These are phyloP conservation scores for Apostasia ramifera DNA, from an alignment of 106 monocot genomes.

Conservation along the genomic window DNA sequence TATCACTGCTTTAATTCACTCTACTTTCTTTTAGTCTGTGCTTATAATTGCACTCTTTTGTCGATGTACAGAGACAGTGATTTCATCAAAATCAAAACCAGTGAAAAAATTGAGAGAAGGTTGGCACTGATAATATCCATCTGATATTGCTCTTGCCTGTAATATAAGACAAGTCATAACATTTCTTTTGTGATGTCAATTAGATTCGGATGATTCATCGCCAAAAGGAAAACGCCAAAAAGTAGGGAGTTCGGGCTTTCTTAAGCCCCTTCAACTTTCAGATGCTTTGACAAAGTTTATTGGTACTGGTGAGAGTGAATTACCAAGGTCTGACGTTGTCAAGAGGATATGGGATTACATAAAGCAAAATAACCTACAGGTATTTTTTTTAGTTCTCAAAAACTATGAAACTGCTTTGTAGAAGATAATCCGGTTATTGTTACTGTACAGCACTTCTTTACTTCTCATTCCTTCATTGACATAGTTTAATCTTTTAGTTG, in stretches of 20 bases:
- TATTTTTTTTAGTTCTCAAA: conserved; percentile 18
- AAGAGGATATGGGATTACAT: conserved; percentile 93
- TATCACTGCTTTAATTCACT: no score
- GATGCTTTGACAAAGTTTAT: conserved; percentile 83
- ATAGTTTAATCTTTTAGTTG: no score
- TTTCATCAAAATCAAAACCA: conserved; percentile 46
- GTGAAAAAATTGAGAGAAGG: conserved; percentile 62
- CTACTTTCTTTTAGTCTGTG: background rate
- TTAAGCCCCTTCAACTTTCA: conserved; percentile 70
- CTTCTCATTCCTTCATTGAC: no score
- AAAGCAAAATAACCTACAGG: conserved; percentile 91
- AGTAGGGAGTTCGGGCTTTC: conserved; percentile 41
- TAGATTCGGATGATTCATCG: conserved; percentile 24
- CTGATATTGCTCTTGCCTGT: background rate
- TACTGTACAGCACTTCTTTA: no score
- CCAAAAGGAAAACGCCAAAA: conserved; percentile 52
- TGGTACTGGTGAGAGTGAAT: conserved; percentile 76
- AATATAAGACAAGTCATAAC: background rate
- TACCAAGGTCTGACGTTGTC: conserved; percentile 76
- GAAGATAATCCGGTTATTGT: conserved; percentile 1
- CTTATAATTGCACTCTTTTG: background rate
- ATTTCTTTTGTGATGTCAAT: conserved; percentile 1
- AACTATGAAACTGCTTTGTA: background rate
- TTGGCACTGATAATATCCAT: conserved; percentile 11
- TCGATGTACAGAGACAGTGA: conserved; percentile 1